Conservation (phyloP, 2,329 filamentous ascomycete species). For the Hypoxylon sp. region DNA sequence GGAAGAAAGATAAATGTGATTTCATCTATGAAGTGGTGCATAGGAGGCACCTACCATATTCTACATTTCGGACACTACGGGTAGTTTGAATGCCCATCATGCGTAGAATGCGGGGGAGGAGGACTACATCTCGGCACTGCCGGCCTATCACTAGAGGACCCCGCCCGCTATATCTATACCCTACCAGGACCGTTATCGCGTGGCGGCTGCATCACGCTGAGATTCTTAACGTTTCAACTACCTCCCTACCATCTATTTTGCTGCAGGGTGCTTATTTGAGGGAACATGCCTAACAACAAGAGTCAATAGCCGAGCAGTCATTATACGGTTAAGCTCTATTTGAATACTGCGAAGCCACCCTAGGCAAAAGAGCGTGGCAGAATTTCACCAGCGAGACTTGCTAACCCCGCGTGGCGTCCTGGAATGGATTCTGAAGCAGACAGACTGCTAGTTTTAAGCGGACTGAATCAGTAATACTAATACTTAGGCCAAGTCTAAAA, state of each 20-base stretch:
- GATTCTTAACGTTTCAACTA: not conserved
- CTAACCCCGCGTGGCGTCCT: not conserved
- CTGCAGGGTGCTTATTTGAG: not conserved
- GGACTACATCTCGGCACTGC: not conserved
- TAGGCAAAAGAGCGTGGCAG: not conserved
- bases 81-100: not conserved
- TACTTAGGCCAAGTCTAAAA: not conserved
- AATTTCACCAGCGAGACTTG: not conserved
- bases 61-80: not conserved
- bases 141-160: not conserved
- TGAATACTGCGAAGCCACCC: not conserved
- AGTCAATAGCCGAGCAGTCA: not conserved
- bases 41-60: not conserved
- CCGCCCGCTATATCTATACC: not conserved
- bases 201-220: not conserved
- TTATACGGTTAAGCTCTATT: not conserved
- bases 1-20: not conserved
- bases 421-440: not conserved
- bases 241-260: not conserved
- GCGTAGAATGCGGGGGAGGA: conserved; percentile 22
- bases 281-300: not conserved
- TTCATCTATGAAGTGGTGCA: not conserved
- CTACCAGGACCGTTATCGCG: not conserved
- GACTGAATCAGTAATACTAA: not conserved
- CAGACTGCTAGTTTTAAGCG: not conserved